Evolutionary conservation across 2,329 filamentous ascomycete species (phyloP), one percentile per base, ranked within the genome.

Genomic region (Thermothelomyces thermophilus): DNA sequence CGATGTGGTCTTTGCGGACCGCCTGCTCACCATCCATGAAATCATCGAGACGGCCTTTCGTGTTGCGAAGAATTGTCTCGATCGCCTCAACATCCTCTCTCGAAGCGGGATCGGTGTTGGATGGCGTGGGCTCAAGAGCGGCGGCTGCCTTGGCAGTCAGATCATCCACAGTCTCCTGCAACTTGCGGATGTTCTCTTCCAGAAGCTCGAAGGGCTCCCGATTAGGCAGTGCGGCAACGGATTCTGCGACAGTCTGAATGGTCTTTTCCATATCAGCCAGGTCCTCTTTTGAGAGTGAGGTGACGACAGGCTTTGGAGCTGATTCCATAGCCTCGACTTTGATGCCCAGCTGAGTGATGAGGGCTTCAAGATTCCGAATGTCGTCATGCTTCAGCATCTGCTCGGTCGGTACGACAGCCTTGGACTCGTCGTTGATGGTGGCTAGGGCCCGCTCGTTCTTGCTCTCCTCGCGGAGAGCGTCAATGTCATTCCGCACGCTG

Each of bases 21-120:
- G 81, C 73, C 50, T 86, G 82, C 30, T 90, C 85, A 3, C 82
- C 77, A 44, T 90, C 79, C 43, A 95, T 79, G 17, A 81, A 66
- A 52, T 95, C 90, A 51, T 96, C 91, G 9, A 97, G 73, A 41
- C 87, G 87, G 5, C 84, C 82, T 65, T 96, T 96, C 28, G 90
- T 90, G 64, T 95, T 95, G 36, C 86, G 82, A 11, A 97, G 75
- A 42, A 97, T 82, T 0, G 86, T 94, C 66, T 96, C 91, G 51
- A 97, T 90, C 10, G 89, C 89, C 54, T 91, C 82, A 0, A 90
- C 87, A 59, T 97, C 90, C 57, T 95, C 89, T 63, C 87, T 87
- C 28, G 76, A 82, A 5, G 85, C 83, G 2, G 74, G 65, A 33
- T 82, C 80, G 2, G 60, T 61, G 4, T 59, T 64, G n/a, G 54